phyloP scores from a whole-genome alignment of 2,329 filamentous ascomycete genomes.

The Zarea fungicola region DNA sequence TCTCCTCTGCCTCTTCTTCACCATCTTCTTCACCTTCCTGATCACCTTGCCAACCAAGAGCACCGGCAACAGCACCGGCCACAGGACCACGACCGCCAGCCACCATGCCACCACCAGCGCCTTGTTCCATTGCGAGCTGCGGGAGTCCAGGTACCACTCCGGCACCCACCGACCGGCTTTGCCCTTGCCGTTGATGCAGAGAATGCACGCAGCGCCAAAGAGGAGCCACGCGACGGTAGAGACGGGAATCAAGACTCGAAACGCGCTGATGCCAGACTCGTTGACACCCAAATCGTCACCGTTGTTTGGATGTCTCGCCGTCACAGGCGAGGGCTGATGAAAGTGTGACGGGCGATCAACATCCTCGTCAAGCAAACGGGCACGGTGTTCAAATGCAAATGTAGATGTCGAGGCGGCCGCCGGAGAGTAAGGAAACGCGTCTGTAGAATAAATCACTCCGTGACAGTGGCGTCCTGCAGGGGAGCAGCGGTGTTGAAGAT shows the following conservation, averaged over 20 bases:
- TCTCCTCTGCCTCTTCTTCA: not conserved
- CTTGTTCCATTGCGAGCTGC: conserved; percentile 18
- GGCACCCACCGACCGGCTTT: conserved; percentile 27
- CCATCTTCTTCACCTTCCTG: not conserved
- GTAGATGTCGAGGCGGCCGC: too few relatives aligned
- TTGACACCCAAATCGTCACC: not conserved
- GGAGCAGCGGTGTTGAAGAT: too few relatives aligned
- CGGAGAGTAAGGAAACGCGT: too few relatives aligned
- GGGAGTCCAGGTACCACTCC: conserved; percentile 28
- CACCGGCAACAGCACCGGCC: conserved; percentile 60
- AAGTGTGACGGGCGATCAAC: too few relatives aligned
- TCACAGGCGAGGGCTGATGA: too few relatives aligned
- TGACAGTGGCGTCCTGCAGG: too few relatives aligned
- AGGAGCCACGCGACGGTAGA: conserved; percentile 25
- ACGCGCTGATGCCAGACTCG: not conserved
- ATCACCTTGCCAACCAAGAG: conserved; percentile 38
- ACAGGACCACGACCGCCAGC: conserved; percentile 24
- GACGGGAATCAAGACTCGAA: conserved; percentile 23
- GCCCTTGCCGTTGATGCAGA: conserved; percentile 26
- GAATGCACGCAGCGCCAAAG: conserved; percentile 27
- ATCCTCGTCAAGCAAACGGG: too few relatives aligned
- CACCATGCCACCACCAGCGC: conserved; percentile 24
- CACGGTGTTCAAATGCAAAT: too few relatives aligned
- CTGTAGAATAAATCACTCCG: too few relatives aligned
- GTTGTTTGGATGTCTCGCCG: not conserved